These are phyloP conservation scores for Balamuthia mandrillaris DNA, from an alignment of 208 protist species.

Conservation along the genomic window DNA sequence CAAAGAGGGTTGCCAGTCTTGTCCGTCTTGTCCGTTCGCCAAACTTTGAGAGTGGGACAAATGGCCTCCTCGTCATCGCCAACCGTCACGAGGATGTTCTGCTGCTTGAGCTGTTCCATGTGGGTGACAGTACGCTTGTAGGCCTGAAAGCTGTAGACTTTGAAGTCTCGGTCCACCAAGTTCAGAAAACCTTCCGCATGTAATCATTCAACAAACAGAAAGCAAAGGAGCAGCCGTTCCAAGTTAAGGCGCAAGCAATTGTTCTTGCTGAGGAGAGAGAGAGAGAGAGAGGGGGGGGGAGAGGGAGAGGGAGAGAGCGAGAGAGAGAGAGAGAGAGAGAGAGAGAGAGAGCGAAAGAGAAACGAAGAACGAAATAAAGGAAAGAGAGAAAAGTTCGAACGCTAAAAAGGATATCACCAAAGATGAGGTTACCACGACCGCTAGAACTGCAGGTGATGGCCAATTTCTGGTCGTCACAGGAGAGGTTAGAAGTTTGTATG, in stretches of 20 bases:
- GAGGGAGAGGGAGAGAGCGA: too few relatives aligned
- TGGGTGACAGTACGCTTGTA: constrained; percentile 75
- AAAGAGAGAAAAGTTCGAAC: background rate
- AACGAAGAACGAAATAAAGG: background rate
- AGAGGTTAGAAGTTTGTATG: background rate
- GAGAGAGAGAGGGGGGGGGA: too few relatives aligned
- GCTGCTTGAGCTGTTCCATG: constrained; percentile 65
- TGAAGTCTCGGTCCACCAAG: constrained; percentile 73
- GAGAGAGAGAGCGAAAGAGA: background rate
- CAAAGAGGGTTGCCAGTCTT: constrained; percentile 53
- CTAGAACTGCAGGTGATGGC: constrained; percentile 75
- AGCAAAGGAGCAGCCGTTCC: too few relatives aligned
- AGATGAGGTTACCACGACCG: constrained; percentile 76
- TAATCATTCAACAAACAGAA: background rate
- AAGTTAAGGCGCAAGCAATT: too few relatives aligned
- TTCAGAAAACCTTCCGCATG: constrained; percentile 73
- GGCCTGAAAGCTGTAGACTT: constrained; percentile 70
- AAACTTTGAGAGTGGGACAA: constrained; percentile 68
- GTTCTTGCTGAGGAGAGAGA: too few relatives aligned
- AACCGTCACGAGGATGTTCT: constrained; percentile 74
- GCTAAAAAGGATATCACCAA: constrained; percentile 73
- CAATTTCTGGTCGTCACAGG: constrained; percentile 51
- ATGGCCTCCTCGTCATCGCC: constrained; percentile 72
- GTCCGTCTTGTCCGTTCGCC: constrained; percentile 43
- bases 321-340: background rate